Evolutionary conservation across 2,329 filamentous ascomycete genomes (phyloP).

Genomic region (Botryotinia globosa): DNA sequence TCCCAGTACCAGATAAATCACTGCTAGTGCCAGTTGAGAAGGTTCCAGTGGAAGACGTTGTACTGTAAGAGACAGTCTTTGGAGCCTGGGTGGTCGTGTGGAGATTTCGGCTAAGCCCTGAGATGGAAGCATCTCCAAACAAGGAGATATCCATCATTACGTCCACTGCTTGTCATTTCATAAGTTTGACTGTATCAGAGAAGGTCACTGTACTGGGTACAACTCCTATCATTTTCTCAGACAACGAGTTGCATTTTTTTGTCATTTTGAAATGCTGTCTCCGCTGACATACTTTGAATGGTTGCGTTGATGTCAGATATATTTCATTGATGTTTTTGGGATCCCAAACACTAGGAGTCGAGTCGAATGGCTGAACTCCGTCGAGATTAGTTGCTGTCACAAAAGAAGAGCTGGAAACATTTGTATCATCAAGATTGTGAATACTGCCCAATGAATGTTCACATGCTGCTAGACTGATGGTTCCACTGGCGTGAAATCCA

Average conservation of each 20-base stretch:
- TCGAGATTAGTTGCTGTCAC: constrained; percentile 13
- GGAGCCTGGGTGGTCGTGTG: not conserved
- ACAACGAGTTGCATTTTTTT: constrained; percentile 47
- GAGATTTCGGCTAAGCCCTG: not conserved
- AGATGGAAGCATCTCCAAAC: not conserved
- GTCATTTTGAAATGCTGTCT: constrained; percentile 41
- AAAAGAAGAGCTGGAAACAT: constrained; percentile 17
- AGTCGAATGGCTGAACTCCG: constrained; percentile 40
- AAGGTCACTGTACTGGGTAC: constrained; percentile 52
- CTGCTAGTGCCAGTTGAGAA: not conserved
- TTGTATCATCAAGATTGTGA: constrained; percentile 22
- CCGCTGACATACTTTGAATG: constrained; percentile 44
- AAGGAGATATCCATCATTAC: not conserved
- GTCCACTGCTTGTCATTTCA: constrained; percentile 50
- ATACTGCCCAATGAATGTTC: constrained; percentile 26
- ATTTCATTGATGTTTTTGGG: constrained; percentile 50
- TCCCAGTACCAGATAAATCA: not conserved
- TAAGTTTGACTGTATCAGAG: constrained; percentile 53
- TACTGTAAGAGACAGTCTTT: not conserved
- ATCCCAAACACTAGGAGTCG: constrained; percentile 50
- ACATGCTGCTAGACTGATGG: constrained; percentile 20
- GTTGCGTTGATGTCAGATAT: constrained; percentile 55
- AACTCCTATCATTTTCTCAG: constrained; percentile 59
- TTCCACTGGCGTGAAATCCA: not conserved
- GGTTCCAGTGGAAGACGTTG: not conserved